Evolutionary conservation across 2,329 filamentous ascomycete genomes (phyloP).

Genomic region (Beauveria bassiana): DNA sequence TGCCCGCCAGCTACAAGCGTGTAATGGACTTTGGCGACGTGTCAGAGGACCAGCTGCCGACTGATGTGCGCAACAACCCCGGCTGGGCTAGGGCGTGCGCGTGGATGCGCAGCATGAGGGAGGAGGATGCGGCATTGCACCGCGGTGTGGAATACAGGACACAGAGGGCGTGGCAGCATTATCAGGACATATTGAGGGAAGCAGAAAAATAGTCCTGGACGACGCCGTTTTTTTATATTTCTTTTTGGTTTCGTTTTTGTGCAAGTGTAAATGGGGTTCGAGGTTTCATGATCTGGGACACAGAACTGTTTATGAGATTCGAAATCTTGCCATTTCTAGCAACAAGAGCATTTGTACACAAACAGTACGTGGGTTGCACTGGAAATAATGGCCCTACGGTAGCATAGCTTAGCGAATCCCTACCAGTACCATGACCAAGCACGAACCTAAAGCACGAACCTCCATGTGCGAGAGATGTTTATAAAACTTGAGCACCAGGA

Average conservation of each 20-base stretch:
- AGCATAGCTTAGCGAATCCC: neutral
- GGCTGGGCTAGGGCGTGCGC: slow-evolving; percentile 36
- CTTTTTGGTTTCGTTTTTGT: no score
- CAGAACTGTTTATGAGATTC: neutral
- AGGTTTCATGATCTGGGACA: no score
- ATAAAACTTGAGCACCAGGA: no score
- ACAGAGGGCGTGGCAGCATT: neutral
- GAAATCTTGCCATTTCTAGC: neutral
- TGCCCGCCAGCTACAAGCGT: slow-evolving; percentile 22
- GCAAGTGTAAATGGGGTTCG: no score
- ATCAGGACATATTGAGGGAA: neutral
- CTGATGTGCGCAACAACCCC: slow-evolving; percentile 35
- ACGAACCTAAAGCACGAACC: no score
- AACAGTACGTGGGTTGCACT: neutral
- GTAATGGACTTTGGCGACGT: slow-evolving; percentile 31
- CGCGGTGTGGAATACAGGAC: neutral
- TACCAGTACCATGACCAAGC: no score
- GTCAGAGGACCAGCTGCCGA: slow-evolving; percentile 33
- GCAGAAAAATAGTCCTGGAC: neutral
- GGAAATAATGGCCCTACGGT: neutral
- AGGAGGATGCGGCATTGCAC: neutral
- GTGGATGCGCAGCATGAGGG: slow-evolving; percentile 25
- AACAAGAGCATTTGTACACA: neutral
- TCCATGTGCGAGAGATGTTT: no score
- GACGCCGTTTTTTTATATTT: no score